phyloP scores from a whole-genome alignment of 495 filamentous ascomycete genomes.

The Penicillium canariense region DNA sequence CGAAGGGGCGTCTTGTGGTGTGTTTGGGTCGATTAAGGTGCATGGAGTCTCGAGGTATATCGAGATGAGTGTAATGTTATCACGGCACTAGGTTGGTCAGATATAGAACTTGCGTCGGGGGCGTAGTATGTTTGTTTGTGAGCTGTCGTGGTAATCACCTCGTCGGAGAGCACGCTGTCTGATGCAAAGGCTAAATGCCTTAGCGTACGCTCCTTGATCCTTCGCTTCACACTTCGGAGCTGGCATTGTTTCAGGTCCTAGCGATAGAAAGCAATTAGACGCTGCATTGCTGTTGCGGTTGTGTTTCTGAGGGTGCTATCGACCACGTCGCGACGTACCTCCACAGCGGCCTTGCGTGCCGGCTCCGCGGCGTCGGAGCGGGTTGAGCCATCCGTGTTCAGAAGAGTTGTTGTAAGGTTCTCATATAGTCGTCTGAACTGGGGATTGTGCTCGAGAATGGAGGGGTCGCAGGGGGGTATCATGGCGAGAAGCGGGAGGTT shows the following conservation, averaged over 20 bases:
- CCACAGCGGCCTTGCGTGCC: slow-evolving; percentile 48
- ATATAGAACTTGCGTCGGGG: neutral
- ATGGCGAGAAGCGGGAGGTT: slow-evolving; percentile 40
- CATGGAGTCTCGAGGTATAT: slow-evolving; percentile 40
- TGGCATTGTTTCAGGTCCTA: slow-evolving; percentile 43
- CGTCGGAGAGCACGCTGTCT: slow-evolving; percentile 33
- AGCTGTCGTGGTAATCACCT: slow-evolving; percentile 22
- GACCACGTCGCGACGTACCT: slow-evolving; percentile 40
- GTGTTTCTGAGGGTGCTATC: neutral
- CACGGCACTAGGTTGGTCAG: slow-evolving; percentile 28
- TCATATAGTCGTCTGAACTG: slow-evolving; percentile 63
- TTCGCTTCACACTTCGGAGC: slow-evolving; percentile 32
- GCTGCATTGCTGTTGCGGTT: neutral
- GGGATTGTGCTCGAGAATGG: slow-evolving; percentile 60
- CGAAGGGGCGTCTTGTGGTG: slow-evolving; percentile 9
- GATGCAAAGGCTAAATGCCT: slow-evolving; percentile 35
- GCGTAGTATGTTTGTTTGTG: neutral
- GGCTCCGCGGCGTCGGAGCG: slow-evolving; percentile 52
- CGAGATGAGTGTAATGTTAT: slow-evolving; percentile 35
- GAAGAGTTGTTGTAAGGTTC: slow-evolving; percentile 53
- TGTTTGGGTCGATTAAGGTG: slow-evolving; percentile 23
- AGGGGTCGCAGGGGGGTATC: slow-evolving; percentile 63
- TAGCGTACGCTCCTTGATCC: slow-evolving; percentile 37
- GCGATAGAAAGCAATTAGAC: neutral
- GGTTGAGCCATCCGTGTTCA: slow-evolving; percentile 63